phyloP scores from a whole-genome alignment of 805 yeast genomes.

The Spencermartinsiella europaea region DNA sequence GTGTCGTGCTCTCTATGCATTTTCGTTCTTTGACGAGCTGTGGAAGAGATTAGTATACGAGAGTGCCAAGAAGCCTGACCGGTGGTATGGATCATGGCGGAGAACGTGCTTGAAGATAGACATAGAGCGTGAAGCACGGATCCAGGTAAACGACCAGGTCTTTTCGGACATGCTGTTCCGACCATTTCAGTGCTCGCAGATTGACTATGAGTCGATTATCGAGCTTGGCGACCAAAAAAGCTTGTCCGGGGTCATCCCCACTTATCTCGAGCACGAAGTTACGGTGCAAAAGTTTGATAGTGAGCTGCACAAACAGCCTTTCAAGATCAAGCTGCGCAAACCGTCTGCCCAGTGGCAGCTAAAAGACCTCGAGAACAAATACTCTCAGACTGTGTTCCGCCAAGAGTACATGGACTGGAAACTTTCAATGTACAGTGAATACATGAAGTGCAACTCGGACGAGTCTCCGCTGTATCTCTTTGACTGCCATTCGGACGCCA shows the following conservation, averaged over 20 bases:
- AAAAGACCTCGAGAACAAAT: slow-evolving; percentile 43
- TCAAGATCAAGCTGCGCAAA: slow-evolving; percentile 43
- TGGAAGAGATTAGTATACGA: slow-evolving; percentile 63
- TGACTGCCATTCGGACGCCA: slow-evolving; percentile 59
- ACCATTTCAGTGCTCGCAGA: slow-evolving; percentile 76
- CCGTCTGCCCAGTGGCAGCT: slow-evolving; percentile 66
- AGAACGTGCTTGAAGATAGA: slow-evolving; percentile 44
- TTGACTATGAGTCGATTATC: slow-evolving; percentile 52
- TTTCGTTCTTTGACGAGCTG: slow-evolving; percentile 66
- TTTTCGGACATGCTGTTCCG: slow-evolving; percentile 77
- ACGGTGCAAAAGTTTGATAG: slow-evolving; percentile 42
- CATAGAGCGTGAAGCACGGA: slow-evolving; percentile 36
- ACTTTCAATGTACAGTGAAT: slow-evolving; percentile 53
- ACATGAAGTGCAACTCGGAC: slow-evolving; percentile 58
- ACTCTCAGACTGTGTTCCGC: slow-evolving; percentile 59
- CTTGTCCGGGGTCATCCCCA: slow-evolving; percentile 41
- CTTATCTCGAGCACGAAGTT: slow-evolving; percentile 44
- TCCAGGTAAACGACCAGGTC: slow-evolving; percentile 35
- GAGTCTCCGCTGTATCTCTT: slow-evolving; percentile 83
- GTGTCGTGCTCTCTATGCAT: slow-evolving; percentile 68
- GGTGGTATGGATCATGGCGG: slow-evolving; percentile 84
- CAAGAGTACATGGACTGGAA: slow-evolving; percentile 88
- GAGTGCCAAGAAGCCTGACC: slow-evolving; percentile 24
- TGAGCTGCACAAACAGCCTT: slow-evolving; percentile 53
- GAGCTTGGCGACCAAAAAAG: slow-evolving; percentile 38